These are phyloP conservation scores for Leishmania amazonensis DNA, from an alignment of 208 protist genomes.

Conservation along the genomic window DNA sequence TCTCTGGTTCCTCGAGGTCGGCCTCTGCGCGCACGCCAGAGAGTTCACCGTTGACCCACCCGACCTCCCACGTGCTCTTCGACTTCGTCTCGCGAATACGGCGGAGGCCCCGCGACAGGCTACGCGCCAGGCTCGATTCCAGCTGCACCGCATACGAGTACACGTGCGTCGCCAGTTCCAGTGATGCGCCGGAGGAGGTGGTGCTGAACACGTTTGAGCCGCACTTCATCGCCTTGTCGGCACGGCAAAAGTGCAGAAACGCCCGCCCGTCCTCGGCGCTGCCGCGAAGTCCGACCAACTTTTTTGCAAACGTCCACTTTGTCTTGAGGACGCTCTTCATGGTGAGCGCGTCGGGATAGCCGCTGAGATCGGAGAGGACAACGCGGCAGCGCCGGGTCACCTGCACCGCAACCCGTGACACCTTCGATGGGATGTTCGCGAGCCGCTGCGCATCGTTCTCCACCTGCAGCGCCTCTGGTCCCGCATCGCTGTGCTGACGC, in stretches of 20 bases:
- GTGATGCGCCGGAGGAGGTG: slow-evolving; percentile 21
- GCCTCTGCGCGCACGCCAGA: slow-evolving; percentile 23
- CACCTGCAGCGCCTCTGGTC: slow-evolving; percentile 54
- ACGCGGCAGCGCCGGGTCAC: slow-evolving; percentile 54
- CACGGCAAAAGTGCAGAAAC: slow-evolving; percentile 73
- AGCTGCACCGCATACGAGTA: slow-evolving; percentile 84
- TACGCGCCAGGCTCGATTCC: slow-evolving; percentile 56
- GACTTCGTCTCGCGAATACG: slow-evolving; percentile 68
- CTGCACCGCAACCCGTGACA: slow-evolving; percentile 28
- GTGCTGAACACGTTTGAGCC: slow-evolving; percentile 67
- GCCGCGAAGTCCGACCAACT: slow-evolving; percentile 72
- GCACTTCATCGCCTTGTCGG: slow-evolving; percentile 80
- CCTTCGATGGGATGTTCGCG: slow-evolving; percentile 85
- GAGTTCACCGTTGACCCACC: slow-evolving; percentile 83
- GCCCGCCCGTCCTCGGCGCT: slow-evolving; percentile 55
- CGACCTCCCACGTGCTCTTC: slow-evolving; percentile 82
- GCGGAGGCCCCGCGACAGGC: slow-evolving; percentile 45
- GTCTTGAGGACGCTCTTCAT: slow-evolving; percentile 67
- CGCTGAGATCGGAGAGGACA: slow-evolving; percentile 73
- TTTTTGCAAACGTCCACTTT: slow-evolving; percentile 76
- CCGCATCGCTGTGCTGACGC: slow-evolving; percentile 57
- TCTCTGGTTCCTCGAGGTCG: slow-evolving; percentile 27
- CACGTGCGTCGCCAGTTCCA: slow-evolving; percentile 84
- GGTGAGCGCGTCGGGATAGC: slow-evolving; percentile 61
- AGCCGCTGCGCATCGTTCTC: slow-evolving; percentile 87